Conservation (phyloP, 1,139 yeast species). For the Taphrina betulina region DNA sequence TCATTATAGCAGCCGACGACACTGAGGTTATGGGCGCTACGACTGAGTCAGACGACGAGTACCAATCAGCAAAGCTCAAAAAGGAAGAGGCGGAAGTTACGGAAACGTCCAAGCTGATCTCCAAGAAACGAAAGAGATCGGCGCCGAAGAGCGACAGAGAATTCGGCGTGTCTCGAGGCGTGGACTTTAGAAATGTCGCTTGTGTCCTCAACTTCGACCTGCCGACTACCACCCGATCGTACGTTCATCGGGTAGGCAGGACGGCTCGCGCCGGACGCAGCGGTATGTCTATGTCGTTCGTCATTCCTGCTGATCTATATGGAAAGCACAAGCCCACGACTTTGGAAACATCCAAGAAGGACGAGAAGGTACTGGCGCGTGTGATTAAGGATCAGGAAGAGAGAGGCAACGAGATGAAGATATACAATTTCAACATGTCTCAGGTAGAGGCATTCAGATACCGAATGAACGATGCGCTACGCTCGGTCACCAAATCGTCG, state of each 20-base stretch:
- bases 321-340: conserved; percentile 87
- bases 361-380: conserved; percentile 77
- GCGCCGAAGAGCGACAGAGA: conserved; percentile 56
- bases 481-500: conserved; percentile 87
- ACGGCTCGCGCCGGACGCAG: conserved; percentile 97
- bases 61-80: conserved; percentile 35
- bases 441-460: conserved; percentile 96
- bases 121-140: conserved; percentile 46
- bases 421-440: conserved; percentile 86
- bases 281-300: conserved; percentile 93
- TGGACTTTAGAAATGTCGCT: conserved; percentile 92
- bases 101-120: conserved; percentile 36
- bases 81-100: conserved; percentile 40
- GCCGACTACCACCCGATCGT: conserved; percentile 85
- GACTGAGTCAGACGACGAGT: conserved; percentile 36
- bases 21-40: conserved; percentile 42
- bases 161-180: conserved; percentile 95
- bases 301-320: conserved; percentile 75
- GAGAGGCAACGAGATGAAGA: conserved; percentile 46
- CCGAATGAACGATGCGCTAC: conserved; percentile 94
- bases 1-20: conserved; percentile 94
- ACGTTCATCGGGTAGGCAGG: conserved; percentile 93
- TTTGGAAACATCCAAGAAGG: conserved; percentile 68
- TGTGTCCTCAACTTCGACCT: conserved; percentile 94
- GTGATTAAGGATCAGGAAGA: conserved; percentile 76